Evolutionary conservation across 495 filamentous ascomycete genomes (phyloP).

Genomic region (Penicillium manginii): DNA sequence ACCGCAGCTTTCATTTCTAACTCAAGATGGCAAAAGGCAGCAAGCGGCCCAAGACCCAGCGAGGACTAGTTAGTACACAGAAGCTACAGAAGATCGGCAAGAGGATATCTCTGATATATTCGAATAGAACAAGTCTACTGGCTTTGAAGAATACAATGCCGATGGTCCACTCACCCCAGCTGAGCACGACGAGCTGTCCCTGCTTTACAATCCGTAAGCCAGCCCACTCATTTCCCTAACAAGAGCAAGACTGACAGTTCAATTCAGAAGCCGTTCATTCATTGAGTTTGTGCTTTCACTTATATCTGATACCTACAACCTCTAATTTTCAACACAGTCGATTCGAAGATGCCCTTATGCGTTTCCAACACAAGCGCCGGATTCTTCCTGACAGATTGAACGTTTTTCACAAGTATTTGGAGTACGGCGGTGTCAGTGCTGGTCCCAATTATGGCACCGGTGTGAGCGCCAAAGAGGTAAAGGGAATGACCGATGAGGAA

Average conservation of each 20-base stretch:
- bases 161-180: conserved; percentile 77
- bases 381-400: conserved; percentile 62
- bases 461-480: conserved; percentile 52
- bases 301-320: not conserved
- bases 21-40: conserved; percentile 36
- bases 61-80: conserved; percentile 39
- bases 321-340: conserved; percentile 54
- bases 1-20: conserved; percentile 4
- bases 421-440: conserved; percentile 79
- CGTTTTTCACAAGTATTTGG: conserved; percentile 78
- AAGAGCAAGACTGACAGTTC: conserved; percentile 12
- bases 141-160: conserved; percentile 73
- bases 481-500: conserved; percentile 62
- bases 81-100: not conserved
- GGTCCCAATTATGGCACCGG: conserved; percentile 70
- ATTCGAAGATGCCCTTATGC: conserved; percentile 83
- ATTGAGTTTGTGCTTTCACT: conserved; percentile 36
- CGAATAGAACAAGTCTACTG: conserved; percentile 52
- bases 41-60: conserved; percentile 47
- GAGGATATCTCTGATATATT: conserved; percentile 12
- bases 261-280: conserved; percentile 40
- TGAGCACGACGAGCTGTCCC: conserved; percentile 62
- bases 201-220: conserved; percentile 53
- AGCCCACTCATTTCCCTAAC: not conserved
- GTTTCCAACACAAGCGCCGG: conserved; percentile 75